Evolutionary conservation across 495 filamentous ascomycete genomes (phyloP).

Genomic region (Penicillium riverlandense): DNA sequence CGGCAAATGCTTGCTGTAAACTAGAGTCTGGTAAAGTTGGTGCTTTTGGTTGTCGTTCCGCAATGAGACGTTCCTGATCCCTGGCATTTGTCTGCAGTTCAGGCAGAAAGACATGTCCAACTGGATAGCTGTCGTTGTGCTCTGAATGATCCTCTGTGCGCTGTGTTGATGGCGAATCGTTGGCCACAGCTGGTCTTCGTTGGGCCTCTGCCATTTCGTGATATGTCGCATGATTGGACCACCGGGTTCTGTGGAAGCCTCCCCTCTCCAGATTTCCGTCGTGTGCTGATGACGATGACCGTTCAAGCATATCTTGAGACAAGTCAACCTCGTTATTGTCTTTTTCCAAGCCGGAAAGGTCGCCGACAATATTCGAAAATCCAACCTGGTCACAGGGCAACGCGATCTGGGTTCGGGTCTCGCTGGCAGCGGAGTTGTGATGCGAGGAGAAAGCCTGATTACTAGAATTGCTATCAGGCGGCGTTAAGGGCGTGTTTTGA

Average conservation of each 20-base stretch:
- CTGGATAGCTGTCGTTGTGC: constrained; percentile 14
- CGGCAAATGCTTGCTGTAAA: constrained; percentile 26
- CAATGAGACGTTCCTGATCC: constrained; percentile 13
- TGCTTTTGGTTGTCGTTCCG: constrained; percentile 6
- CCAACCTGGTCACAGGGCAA: too few species aligned
- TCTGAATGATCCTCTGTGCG: constrained; percentile 12
- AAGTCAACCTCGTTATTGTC: too few species aligned
- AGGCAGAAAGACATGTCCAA: constrained; percentile 10
- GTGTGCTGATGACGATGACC: too few species aligned
- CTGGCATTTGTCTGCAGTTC: constrained; percentile 17
- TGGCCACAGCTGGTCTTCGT: background rate
- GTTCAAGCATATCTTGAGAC: too few species aligned
- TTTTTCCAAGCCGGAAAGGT: too few species aligned
- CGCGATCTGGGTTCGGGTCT: background rate
- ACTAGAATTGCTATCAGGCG: constrained; percentile 4
- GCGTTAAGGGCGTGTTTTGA: constrained; percentile 3
- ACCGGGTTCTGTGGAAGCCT: too few species aligned
- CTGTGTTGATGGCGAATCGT: constrained; percentile 3
- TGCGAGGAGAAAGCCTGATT: background rate
- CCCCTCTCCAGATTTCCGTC: too few species aligned
- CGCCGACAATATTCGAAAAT: too few species aligned
- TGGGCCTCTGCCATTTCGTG: too few species aligned
- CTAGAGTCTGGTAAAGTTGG: constrained; percentile 18
- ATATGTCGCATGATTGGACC: background rate
- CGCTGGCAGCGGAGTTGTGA: background rate